phyloP scores from a whole-genome alignment of 2,329 filamentous ascomycete species.

The Scytalidium lignicola region DNA sequence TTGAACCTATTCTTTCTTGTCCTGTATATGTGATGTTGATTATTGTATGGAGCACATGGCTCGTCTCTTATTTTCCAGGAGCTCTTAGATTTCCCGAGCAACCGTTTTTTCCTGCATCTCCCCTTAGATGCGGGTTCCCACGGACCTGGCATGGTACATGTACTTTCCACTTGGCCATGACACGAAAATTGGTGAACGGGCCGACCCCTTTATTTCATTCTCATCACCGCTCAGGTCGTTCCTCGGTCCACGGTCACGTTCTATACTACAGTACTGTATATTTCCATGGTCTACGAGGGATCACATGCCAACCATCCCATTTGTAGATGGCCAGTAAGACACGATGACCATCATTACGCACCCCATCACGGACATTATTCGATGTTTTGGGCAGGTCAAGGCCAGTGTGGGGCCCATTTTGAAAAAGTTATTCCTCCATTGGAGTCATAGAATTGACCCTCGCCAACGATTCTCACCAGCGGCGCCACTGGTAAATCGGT shows the following conservation, averaged over 20 bases:
- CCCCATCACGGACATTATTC: constrained; percentile 7
- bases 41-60: too few relatives aligned
- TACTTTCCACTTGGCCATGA: too few relatives aligned
- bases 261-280: too few relatives aligned
- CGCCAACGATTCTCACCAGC: neutral
- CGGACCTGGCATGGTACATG: too few relatives aligned
- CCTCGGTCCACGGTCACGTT: neutral
- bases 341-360: neutral
- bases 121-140: too few relatives aligned
- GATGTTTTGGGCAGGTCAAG: constrained; percentile 17
- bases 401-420: neutral
- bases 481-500: neutral
- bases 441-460: neutral
- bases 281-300: too few relatives aligned
- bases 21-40: too few relatives aligned
- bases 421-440: neutral
- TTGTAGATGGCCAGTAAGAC: neutral
- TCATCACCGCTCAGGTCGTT: neutral
- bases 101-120: too few relatives aligned
- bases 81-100: too few relatives aligned
- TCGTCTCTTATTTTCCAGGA: too few relatives aligned
- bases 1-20: too few relatives aligned
- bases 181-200: neutral
- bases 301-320: neutral
- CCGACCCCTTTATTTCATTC: neutral